A percentile compares a stretch with the other conserved stretches of the same genome.
Evolutionary conservation across 176 grass and related monocot genomes (phyloP).

Genomic region (Carex scoparia): DNA sequence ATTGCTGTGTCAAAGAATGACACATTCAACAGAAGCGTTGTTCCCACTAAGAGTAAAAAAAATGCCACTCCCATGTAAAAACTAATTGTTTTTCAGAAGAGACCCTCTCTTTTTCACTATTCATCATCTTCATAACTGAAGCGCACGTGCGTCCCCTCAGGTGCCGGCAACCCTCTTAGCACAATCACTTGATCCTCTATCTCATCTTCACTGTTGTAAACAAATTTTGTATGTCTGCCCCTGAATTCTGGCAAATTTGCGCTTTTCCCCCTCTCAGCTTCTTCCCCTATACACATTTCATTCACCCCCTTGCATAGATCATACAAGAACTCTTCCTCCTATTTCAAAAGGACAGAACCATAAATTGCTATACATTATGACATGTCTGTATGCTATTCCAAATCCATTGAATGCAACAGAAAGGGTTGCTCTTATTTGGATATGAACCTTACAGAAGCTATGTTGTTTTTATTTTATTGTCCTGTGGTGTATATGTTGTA

Average conservation of each 20-base stretch:
- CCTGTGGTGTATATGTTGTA: neutral
- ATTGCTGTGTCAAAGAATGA: neutral
- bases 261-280: neutral
- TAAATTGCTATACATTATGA: neutral
- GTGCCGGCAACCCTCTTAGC: conserved; percentile 26
- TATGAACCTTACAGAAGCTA: neutral
- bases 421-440: neutral
- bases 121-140: conserved; percentile 30
- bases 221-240: conserved; percentile 27
- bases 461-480: neutral
- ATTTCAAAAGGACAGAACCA: conserved; percentile 1
- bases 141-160: conserved; percentile 26
- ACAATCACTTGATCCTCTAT: conserved; percentile 23
- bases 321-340: conserved; percentile 14
- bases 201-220: conserved; percentile 42
- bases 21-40: neutral
- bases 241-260: conserved; percentile 11
- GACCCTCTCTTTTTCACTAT: neutral
- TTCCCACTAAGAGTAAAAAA: neutral
- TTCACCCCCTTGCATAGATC: conserved; percentile 8
- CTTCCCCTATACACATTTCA: conserved; percentile 3
- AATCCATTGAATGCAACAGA: neutral
- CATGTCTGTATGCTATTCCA: neutral
- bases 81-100: neutral
- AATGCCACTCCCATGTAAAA: neutral